A percentile compares a stretch with the other conserved stretches of the same genome.
These are phyloP conservation scores for Hylodesmum podocarpum DNA, from an alignment of 306 rosid genomes.

Conservation along the genomic window DNA sequence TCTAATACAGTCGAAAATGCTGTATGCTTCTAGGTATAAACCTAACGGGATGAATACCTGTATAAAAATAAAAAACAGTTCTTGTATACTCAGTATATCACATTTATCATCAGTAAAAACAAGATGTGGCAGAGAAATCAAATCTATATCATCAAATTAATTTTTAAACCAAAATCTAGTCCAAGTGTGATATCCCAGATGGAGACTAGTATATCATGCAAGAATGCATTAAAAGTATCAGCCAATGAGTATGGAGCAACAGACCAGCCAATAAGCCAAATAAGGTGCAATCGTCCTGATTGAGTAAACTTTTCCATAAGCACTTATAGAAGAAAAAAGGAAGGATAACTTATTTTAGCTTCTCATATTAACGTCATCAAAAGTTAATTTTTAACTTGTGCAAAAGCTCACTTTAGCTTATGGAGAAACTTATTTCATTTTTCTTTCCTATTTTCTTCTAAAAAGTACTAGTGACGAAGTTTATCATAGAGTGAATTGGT, in stretches of 20 bases:
- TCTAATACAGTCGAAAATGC: slow-evolving; percentile 48
- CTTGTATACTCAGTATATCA: background rate
- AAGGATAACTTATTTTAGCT: no score
- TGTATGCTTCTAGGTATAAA: slow-evolving; percentile 44
- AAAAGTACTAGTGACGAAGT: no score
- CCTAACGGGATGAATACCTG: slow-evolving; percentile 73
- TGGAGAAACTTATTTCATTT: no score
- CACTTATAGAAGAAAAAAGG: no score
- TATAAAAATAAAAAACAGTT: slow-evolving; percentile 6
- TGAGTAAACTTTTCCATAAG: no score
- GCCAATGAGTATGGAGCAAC: background rate
- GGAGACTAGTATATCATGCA: background rate
- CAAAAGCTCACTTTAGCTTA: no score
- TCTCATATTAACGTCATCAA: no score
- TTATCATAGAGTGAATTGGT: background rate
- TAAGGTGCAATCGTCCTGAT: no score
- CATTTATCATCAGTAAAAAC: background rate
- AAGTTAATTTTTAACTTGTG: no score
- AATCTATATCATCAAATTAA: background rate
- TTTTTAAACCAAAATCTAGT: background rate
- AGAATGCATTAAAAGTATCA: background rate
- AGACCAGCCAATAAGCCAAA: background rate
- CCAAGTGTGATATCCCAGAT: background rate
- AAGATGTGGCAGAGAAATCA: background rate
- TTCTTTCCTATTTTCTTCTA: no score